Percentiles rank a stretch among this genome's conserved stretches.
Evolutionary conservation across 1,284 basidiomycete species (phyloP).

Genomic region (Tilletia indica): DNA sequence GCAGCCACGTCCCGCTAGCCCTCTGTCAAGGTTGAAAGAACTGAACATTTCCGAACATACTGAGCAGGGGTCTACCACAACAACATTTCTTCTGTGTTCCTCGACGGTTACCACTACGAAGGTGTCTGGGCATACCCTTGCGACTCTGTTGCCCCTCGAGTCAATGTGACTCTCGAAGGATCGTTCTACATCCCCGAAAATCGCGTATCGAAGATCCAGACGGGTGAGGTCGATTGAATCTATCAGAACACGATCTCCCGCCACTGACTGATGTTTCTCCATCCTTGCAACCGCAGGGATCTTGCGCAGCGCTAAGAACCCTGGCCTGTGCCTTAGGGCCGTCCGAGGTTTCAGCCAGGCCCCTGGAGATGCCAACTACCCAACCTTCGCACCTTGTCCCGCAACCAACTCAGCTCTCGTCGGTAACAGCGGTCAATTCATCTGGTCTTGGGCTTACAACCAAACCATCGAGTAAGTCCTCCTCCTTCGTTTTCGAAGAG

Average conservation of each 20-base stretch:
- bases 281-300: not conserved
- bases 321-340: not conserved
- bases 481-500: no score
- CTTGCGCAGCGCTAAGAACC: not conserved
- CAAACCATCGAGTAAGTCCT: not conserved
- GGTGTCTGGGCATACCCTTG: not conserved
- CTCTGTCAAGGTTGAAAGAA: not conserved
- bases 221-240: not conserved
- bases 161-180: not conserved
- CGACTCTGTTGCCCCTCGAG: not conserved
- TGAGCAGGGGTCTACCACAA: constrained; percentile 1
- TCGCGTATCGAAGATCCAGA: not conserved
- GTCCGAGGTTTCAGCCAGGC: constrained; percentile 1
- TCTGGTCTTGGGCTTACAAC: constrained; percentile 9
- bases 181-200: not conserved
- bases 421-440: not conserved
- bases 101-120: not conserved
- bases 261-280: not conserved
- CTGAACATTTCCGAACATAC: not conserved
- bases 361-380: constrained; percentile 1
- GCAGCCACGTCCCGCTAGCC: not conserved
- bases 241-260: not conserved
- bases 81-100: not conserved
- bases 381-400: not conserved
- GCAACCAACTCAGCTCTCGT: not conserved